A percentile compares a stretch with the other conserved stretches of the same genome.
These are phyloP conservation scores for Triangularia setosa DNA, from an alignment of 2,329 filamentous ascomycete species.

Conservation along the genomic window DNA sequence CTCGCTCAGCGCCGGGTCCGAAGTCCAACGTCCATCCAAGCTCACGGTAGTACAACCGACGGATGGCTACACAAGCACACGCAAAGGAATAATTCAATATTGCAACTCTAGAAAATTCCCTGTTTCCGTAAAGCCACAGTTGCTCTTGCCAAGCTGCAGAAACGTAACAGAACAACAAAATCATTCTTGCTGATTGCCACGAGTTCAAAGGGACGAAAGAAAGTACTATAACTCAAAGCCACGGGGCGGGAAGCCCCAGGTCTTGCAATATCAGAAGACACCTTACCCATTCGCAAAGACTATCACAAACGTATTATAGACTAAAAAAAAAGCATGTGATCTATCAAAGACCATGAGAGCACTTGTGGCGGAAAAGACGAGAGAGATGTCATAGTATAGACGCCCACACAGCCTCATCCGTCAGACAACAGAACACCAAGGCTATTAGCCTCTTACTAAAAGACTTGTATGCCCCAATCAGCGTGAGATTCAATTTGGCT, in stretches of 20 bases:
- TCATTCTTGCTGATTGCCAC: not conserved
- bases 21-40: not conserved
- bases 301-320: not conserved
- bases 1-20: not conserved
- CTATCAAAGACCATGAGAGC: not conserved
- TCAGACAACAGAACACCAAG: too few relatives aligned
- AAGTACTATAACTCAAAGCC: not conserved
- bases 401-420: too few relatives aligned
- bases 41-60: not conserved
- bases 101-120: not conserved
- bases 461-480: too few relatives aligned
- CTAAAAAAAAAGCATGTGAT: not conserved
- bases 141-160: not conserved
- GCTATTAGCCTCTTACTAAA: too few relatives aligned
- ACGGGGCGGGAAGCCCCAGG: not conserved
- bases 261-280: not conserved
- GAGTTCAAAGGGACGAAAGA: not conserved
- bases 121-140: not conserved
- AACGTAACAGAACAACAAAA: not conserved
- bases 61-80: not conserved
- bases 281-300: not conserved
- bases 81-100: not conserved
- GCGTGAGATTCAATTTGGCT: too few relatives aligned
- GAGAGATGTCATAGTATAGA: too few relatives aligned
- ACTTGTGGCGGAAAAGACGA: not conserved